Base-by-base conservation (phyloP, 2,329 filamentous ascomycete species). In the Emergomyces africanus region DNA sequence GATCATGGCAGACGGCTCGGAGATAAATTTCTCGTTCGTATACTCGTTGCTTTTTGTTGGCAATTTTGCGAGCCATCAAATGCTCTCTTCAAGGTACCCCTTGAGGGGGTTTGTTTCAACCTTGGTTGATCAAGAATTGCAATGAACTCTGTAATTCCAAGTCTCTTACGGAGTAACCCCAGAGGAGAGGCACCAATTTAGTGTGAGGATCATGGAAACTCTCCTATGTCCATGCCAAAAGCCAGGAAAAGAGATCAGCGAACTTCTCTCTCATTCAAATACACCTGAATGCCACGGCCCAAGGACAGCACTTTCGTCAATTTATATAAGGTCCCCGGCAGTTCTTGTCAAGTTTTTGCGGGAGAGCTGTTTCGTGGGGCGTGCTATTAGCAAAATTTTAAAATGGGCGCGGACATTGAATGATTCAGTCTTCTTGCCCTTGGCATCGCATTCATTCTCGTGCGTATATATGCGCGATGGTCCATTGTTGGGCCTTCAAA, bases 401-500 rank as follows among this genome's bases (percentile, higher is more conserved):
- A 41, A 30, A 44, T 41, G 39, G 20, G 20, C 9, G 37, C 25
- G 54, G 54, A 56, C 37, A 25, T 49, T 57, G 78, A 80, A 66
- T 75, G 75, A 1, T 80, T 79, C 61, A 75, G 79, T 5, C 74
- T 84, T 5, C 70, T 83, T 20, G 77, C 69, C 0, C 64, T 83
- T 28, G 81, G 78, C 5, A 67, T 81, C 20, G 57, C 75, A 37
- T 65, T 82, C 51, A 83, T 83, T 14, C 66, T 67, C 8, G 65
- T 85, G 12, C 76, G 83, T 37, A 76, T 77, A 1, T 77, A 75
- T 57, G 75, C 80, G 10, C 74, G 83, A 53, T 72, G 79, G 63
- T 72, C 65, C 60, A 69, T 68, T 12, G 77, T 78, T 1, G 82
- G 83, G 15, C 70, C 77, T 42, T 71, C 69, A 59, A 74, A 75